These are phyloP conservation scores for Pseudoturritis turrita DNA, from an alignment of 345 rosid genomes.

Conservation along the genomic window DNA sequence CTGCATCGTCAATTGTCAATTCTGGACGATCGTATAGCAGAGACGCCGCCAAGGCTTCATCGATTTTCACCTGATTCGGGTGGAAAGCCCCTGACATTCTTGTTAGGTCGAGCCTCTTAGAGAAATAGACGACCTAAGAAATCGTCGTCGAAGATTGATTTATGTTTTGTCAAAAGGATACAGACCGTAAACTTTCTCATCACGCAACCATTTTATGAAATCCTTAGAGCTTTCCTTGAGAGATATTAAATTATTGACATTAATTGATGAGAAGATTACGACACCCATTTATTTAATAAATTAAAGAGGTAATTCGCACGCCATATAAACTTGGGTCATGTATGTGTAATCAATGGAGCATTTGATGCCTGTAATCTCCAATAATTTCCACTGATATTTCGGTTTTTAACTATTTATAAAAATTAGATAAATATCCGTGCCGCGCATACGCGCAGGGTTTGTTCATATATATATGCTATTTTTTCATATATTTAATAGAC, in stretches of 20 bases:
- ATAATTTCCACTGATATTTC: not conserved
- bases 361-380: not conserved
- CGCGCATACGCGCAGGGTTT: no score
- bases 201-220: not conserved
- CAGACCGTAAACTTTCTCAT: not conserved
- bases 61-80: not conserved
- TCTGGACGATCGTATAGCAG: not conserved
- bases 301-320: not conserved
- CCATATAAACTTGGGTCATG: not conserved
- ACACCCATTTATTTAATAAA: not conserved
- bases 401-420: no score
- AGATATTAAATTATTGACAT: not conserved
- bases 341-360: not conserved
- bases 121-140: not conserved
- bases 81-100: not conserved
- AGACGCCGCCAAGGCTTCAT: conserved; percentile 15
- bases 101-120: not conserved
- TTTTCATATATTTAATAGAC: no score
- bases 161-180: not conserved
- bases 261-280: not conserved
- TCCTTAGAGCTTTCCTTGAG: not conserved
- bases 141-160: not conserved
- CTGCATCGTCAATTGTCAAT: not conserved
- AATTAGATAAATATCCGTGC: no score
- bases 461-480: no score